Evolutionary conservation across 208 protist genomes (phyloP), one percentile per base, ranked within the genome.

Genomic region (Herpetomonas samuelpessoai): DNA sequence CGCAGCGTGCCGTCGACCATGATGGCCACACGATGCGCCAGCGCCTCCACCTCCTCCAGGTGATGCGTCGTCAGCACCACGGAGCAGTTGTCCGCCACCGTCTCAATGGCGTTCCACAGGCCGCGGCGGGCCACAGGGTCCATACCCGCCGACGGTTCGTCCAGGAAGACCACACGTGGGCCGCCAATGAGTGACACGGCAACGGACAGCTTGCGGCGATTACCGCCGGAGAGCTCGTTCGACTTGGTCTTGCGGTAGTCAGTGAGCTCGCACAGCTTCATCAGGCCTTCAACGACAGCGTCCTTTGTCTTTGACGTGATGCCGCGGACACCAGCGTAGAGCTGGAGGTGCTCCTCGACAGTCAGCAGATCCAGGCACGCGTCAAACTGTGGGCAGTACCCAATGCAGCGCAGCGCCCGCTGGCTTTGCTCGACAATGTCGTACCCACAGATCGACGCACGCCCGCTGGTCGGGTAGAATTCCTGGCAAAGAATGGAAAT

Each of bases 321-420:
- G 31, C 79, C 79, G 39, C 74, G 74, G 3, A 98, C 31, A 7
- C 71, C 63, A 9, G 71, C 81, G 65, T 83, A 98, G 1, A 97
- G 76, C n/a, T 45, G 14, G 1, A 99, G 62, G 75, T 98, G 96
- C 68, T 99, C 96, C 21, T 88, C 56, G 35, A 88, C 82, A 21
- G 95, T 98, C 35, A 98, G 67, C 55, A 98, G 74, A 26, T 92
- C 83, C 55, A 96, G 87, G 1, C 91, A 68, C 10, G 97, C 83
- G 74, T 98, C 96, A 73, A 97, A 97, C 77, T 99, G 97, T 41
- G 96, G 96, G 76, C 97, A 99, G 53, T 98, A 95, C 28, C 96
- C 96, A 39, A 97, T 81, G 25, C 38, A 68, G 18, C 26, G 76
- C 26, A 82, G 50, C 24, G 74, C 76, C 14, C 68, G 62, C 2